These are phyloP conservation scores for Aspergillus nanangensis DNA, from an alignment of 495 filamentous ascomycete species.

Conservation along the genomic window DNA sequence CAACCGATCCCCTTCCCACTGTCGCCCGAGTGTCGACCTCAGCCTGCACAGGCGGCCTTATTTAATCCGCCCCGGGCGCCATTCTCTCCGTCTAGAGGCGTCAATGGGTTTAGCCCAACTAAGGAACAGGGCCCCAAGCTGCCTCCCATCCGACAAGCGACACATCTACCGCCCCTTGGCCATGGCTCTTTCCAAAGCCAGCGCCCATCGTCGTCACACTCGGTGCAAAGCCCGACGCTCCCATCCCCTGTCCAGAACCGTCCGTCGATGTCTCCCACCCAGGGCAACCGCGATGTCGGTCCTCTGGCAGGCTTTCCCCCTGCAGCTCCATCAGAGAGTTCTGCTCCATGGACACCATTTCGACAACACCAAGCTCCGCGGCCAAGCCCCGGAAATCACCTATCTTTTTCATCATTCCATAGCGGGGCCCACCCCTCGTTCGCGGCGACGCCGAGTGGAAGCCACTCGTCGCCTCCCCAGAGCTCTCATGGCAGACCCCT, in stretches of 20 bases:
- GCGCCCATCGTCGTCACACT: constrained; percentile 45
- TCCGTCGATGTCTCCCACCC: constrained; percentile 47
- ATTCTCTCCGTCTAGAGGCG: constrained; percentile 35
- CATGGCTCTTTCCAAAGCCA: constrained; percentile 26
- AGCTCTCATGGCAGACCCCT: constrained; percentile 50
- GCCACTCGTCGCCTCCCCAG: constrained; percentile 40
- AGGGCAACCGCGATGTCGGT: constrained; percentile 43
- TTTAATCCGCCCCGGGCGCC: constrained; percentile 32
- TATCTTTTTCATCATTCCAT: constrained; percentile 29
- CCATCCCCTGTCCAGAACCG: constrained; percentile 40
- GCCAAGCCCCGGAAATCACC: constrained; percentile 22
- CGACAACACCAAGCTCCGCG: constrained; percentile 32
- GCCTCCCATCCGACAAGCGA: constrained; percentile 27
- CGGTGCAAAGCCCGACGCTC: constrained; percentile 29
- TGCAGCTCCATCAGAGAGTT: constrained; percentile 22
- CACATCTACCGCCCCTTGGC: constrained; percentile 27
- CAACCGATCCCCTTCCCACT: constrained; percentile 29
- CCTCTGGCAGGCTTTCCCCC: constrained; percentile 42
- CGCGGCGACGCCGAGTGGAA: constrained; percentile 27
- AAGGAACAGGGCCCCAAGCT: constrained; percentile 25
- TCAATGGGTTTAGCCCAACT: constrained; percentile 22
- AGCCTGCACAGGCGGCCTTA: constrained; percentile 20
- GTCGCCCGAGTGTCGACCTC: constrained; percentile 39
- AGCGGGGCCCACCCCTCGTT: constrained; percentile 20
- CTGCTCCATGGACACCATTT: constrained; percentile 31